These are phyloP conservation scores for Flueggea neowawraea DNA, from an alignment of 441 rosid species.

Conservation along the genomic window DNA sequence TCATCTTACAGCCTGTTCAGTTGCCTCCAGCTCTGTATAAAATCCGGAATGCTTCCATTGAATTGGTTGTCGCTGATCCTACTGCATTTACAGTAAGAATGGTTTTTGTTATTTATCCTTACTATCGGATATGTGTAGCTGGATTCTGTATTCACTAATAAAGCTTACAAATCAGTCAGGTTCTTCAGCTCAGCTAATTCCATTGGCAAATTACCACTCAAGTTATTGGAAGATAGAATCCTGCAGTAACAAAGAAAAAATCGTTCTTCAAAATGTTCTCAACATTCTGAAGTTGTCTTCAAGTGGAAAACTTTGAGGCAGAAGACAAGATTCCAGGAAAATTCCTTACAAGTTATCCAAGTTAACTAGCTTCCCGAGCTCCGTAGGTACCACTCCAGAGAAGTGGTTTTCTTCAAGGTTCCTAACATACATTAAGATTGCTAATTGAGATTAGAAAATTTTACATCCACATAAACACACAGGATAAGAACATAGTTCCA, in stretches of 20 bases:
- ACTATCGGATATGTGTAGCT: slow-evolving; percentile 11
- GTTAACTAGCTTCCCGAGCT: slow-evolving; percentile 63
- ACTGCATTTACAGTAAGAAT: slow-evolving; percentile 34
- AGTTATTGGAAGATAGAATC: slow-evolving; percentile 66
- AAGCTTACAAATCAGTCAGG: slow-evolving; percentile 60
- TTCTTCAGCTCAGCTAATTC: slow-evolving; percentile 46
- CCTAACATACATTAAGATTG: slow-evolving; percentile 23
- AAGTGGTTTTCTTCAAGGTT: slow-evolving; percentile 69
- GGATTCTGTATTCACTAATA: slow-evolving; percentile 3
- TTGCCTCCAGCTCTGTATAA: slow-evolving; percentile 40
- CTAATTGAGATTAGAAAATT: neutral
- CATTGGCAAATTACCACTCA: slow-evolving; percentile 60
- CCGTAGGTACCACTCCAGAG: slow-evolving; percentile 62
- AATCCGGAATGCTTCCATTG: slow-evolving; percentile 43
- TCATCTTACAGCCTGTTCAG: slow-evolving; percentile 40
- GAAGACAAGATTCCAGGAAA: slow-evolving; percentile 10
- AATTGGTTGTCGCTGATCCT: slow-evolving; percentile 58
- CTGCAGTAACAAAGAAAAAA: slow-evolving; percentile 30
- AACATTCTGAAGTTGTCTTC: slow-evolving; percentile 3
- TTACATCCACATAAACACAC: neutral
- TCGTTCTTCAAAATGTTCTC: slow-evolving; percentile 8
- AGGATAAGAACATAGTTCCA: too few relatives aligned
- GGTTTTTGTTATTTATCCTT: neutral
- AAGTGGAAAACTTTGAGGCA: neutral
- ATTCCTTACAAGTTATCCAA: slow-evolving; percentile 49